Percentiles rank a stretch among this genome's conserved stretches.
Evolutionary conservation across 768 basidiomycete species (phyloP).

Genomic region (Lactarius sanguifluus): DNA sequence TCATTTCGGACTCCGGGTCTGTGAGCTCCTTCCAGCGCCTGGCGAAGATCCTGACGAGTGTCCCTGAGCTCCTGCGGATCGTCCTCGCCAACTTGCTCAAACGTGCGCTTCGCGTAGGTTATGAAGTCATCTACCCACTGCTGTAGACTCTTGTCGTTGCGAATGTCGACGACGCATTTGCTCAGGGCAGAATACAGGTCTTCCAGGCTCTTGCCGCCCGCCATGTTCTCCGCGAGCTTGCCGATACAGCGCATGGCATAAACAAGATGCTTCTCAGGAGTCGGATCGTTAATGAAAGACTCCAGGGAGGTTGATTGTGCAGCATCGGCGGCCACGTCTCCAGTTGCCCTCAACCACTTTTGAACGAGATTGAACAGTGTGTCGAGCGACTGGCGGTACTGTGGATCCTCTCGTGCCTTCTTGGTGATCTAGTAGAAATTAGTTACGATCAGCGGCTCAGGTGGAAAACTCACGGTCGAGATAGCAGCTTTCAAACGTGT

Average conservation of each 20-base stretch:
- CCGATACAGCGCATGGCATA: conserved; percentile 47
- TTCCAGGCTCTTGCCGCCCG: conserved; percentile 50
- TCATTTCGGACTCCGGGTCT: conserved; percentile 44
- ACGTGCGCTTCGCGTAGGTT: conserved; percentile 42
- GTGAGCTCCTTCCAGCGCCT: conserved; percentile 52
- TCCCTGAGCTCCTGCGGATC: conserved; percentile 46
- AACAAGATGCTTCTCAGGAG: conserved; percentile 59
- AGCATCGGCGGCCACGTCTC: conserved; percentile 50
- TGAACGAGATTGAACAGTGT: conserved; percentile 57
- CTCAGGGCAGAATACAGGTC: conserved; percentile 46
- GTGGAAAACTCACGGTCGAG: conserved; percentile 43
- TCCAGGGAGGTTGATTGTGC: conserved; percentile 48
- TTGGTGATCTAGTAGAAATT: conserved; percentile 52
- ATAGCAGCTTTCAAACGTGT: conserved; percentile 51
- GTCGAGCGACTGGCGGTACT: conserved; percentile 56
- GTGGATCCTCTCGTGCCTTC: conserved; percentile 59
- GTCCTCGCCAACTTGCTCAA: conserved; percentile 53
- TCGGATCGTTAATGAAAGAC: conserved; percentile 59
- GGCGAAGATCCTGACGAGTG: conserved; percentile 46
- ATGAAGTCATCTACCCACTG: conserved; percentile 58
- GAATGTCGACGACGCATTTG: conserved; percentile 47
- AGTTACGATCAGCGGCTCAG: background rate
- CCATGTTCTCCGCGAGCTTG: conserved; percentile 52
- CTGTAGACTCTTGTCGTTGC: conserved; percentile 53
- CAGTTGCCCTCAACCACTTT: conserved; percentile 53